phyloP scores from a whole-genome alignment of 805 yeast species.

The Tetrapisispora nanseiensis region DNA sequence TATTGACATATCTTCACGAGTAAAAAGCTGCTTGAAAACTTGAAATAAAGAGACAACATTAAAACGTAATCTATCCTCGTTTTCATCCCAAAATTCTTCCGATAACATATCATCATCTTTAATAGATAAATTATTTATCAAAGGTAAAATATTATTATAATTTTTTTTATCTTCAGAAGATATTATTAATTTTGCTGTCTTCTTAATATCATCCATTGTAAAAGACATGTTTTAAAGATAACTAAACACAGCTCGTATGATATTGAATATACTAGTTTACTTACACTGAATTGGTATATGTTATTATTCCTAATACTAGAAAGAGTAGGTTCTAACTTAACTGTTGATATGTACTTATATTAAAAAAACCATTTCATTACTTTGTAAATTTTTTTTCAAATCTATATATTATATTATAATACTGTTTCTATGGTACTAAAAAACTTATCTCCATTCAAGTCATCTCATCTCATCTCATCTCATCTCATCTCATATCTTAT shows the following conservation, averaged over 20 bases:
- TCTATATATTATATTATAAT: no score
- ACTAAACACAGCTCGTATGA: background rate
- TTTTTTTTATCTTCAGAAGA: constrained; percentile 22
- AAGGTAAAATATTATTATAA: constrained; percentile 25
- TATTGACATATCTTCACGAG: constrained; percentile 24
- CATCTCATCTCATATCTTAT: background rate
- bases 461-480: constrained; percentile 5
- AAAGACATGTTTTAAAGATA: constrained; percentile 8
- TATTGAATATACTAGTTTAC: no score
- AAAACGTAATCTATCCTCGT: constrained; percentile 21
- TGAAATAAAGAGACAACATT: constrained; percentile 25
- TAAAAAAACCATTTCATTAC: background rate
- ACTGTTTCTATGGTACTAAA: no score
- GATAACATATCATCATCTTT: constrained; percentile 6
- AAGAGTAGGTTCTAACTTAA: no score
- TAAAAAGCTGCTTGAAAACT: constrained; percentile 26
- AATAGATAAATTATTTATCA: constrained; percentile 16
- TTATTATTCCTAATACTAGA: no score
- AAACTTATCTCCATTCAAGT: background rate
- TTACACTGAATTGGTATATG: no score
- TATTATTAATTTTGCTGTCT: constrained; percentile 20
- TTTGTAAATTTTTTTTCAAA: no score
- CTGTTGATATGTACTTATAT: no score
- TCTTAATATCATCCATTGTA: constrained; percentile 21
- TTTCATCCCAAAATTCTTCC: constrained; percentile 4